Evolutionary conservation across 129 eudicot species (phyloP), one percentile per base, ranked within the genome.

Genomic region (Apium graveolens): DNA sequence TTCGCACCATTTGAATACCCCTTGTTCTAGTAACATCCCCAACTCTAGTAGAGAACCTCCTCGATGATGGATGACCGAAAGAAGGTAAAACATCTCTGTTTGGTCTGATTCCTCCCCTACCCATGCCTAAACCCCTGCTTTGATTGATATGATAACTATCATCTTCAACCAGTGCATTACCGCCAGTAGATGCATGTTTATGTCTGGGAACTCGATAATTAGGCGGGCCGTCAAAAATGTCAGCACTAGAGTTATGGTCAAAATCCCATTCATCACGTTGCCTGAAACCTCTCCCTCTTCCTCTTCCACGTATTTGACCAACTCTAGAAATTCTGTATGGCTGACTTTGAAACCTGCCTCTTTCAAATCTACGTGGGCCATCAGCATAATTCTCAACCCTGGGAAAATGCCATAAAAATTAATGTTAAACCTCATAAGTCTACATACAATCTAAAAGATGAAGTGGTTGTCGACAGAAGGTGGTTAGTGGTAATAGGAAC

Each of bases 1-100:
- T 84, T 5, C 76, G 78, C 16, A 76, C 57, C 71, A 53, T 69
- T 42, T 68, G 87, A 27, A 49, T 42, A 74, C 70, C 82, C 66
- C 86, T 84, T 34, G 75, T 21, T 35, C 74, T 51, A 46, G 79
- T 57, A 29, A 72, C 88, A 75, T 83, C 90, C 60, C 85, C 79
- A 78, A 55, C 81, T 55, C 85, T 78, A 60, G 90, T 78, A 72
- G 90, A 83, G 24, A 76, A 65, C 69, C 87, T 76, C 46, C 90
- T 83, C 18, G 86, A 70, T 49, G 82, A 69, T 43, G 78, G 63
- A 53, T 81, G 82, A 44, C 79, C 73, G 62, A 73, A 79, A 10
- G 83, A 80, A 73, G 84, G 79, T 48, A 84, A 76, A 53, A 82
- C 87, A 80, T 85, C 85, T 55, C 69, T 81, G 51, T 70, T 42